These are phyloP conservation scores for Cytospora piceicola DNA, from an alignment of 2,329 filamentous ascomycete species.

Conservation along the genomic window DNA sequence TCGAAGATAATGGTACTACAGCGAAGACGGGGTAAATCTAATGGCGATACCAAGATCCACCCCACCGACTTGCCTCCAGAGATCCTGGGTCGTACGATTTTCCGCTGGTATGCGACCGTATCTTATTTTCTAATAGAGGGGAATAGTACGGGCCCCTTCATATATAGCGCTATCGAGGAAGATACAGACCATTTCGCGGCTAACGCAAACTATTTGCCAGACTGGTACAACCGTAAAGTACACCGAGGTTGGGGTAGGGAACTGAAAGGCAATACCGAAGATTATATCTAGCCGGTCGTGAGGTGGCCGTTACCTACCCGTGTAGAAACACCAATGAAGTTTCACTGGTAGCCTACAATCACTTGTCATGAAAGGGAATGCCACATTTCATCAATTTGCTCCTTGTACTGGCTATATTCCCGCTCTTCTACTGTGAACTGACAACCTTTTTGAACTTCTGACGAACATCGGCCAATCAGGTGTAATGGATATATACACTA, in stretches of 20 bases:
- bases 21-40: slow-evolving; percentile 16
- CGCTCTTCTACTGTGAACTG: neutral
- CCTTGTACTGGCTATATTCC: neutral
- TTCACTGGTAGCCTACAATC: neutral
- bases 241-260: neutral
- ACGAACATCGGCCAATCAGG: neutral
- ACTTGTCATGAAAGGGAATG: no score
- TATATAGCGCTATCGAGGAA: neutral
- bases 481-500: neutral
- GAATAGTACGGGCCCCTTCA: neutral
- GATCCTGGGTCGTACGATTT: neutral
- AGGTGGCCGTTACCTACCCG: no score
- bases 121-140: neutral
- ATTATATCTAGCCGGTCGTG: neutral
- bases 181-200: no score
- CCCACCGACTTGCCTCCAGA: neutral
- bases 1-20: slow-evolving; percentile 67
- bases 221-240: neutral
- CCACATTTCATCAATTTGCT: no score
- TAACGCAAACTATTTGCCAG: no score
- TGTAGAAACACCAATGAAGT: neutral
- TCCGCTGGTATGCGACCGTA: neutral
- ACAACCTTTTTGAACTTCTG: neutral
- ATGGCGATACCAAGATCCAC: neutral
- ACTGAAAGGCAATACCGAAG: neutral